phyloP scores from a whole-genome alignment of 345 rosid genomes.

The Eucalyptus lansdowneana region DNA sequence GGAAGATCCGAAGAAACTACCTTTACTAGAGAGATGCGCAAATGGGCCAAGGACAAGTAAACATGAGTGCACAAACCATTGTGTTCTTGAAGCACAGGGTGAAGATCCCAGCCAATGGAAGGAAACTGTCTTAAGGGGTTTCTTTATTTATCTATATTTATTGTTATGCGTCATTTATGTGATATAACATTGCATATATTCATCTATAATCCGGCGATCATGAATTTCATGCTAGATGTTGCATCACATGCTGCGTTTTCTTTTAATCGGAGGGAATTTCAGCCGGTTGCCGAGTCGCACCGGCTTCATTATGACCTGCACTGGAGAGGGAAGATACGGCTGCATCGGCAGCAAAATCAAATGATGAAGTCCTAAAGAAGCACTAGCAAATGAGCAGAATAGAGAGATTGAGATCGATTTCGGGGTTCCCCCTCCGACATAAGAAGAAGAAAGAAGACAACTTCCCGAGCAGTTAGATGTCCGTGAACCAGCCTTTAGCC shows the following conservation, averaged over 20 bases:
- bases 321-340: neutral
- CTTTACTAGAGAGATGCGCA: neutral
- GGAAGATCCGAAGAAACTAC: neutral
- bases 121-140: neutral
- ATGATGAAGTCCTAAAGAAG: neutral
- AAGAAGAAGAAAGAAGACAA: too few species aligned
- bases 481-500: too few species aligned
- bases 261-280: neutral
- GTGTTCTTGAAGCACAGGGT: neutral
- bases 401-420: neutral
- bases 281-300: neutral
- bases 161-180: neutral
- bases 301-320: neutral
- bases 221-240: neutral
- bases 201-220: neutral
- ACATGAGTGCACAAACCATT: neutral
- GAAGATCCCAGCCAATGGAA: neutral
- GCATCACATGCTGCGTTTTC: neutral
- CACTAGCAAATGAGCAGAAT: neutral
- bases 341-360: neutral
- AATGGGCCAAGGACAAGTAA: neutral
- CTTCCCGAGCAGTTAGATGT: too few species aligned
- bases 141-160: neutral
- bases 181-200: neutral
- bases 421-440: too few species aligned